These are phyloP conservation scores for Colletotrichum lindemuthianum DNA, from an alignment of 2,329 filamentous ascomycete species.

Conservation along the genomic window DNA sequence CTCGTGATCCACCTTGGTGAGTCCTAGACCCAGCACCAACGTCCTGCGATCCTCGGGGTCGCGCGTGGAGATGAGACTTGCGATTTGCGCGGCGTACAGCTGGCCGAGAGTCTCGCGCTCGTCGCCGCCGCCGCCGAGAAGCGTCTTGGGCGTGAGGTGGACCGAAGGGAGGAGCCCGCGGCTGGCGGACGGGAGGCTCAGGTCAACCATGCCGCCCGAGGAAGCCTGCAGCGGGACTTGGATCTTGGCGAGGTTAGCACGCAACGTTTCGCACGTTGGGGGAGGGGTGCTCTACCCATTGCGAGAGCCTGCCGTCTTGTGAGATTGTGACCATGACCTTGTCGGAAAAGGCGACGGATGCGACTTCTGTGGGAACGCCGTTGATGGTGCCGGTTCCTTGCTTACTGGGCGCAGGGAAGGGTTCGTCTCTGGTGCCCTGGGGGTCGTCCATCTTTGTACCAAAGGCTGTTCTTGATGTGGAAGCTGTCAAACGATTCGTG, in stretches of 20 bases:
- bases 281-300: conserved; percentile 76
- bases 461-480: too few species aligned
- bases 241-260: conserved; percentile 58
- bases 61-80: conserved; percentile 78
- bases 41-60: conserved; percentile 72
- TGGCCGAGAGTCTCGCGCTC: conserved; percentile 87
- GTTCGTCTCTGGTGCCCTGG: conserved; percentile 56
- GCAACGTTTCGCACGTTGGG: background rate
- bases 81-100: conserved; percentile 89
- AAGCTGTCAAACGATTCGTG: too few species aligned
- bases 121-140: conserved; percentile 84
- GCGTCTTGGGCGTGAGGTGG: conserved; percentile 85
- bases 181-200: conserved; percentile 59
- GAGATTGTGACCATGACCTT: conserved; percentile 91
- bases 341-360: conserved; percentile 81
- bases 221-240: conserved; percentile 81
- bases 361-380: conserved; percentile 76
- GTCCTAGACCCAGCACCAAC: conserved; percentile 70
- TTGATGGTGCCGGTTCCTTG: conserved; percentile 71
- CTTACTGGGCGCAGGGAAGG: conserved; percentile 75
- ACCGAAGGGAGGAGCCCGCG: conserved; percentile 75
- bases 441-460: conserved; percentile 50
- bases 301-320: conserved; percentile 84
- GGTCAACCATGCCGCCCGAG: conserved; percentile 71
- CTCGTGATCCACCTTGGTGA: conserved; percentile 60